These are phyloP conservation scores for button mushroom (Agaricus bisporus) DNA, from an alignment of 768 basidiomycete genomes.

Conservation along the genomic window DNA sequence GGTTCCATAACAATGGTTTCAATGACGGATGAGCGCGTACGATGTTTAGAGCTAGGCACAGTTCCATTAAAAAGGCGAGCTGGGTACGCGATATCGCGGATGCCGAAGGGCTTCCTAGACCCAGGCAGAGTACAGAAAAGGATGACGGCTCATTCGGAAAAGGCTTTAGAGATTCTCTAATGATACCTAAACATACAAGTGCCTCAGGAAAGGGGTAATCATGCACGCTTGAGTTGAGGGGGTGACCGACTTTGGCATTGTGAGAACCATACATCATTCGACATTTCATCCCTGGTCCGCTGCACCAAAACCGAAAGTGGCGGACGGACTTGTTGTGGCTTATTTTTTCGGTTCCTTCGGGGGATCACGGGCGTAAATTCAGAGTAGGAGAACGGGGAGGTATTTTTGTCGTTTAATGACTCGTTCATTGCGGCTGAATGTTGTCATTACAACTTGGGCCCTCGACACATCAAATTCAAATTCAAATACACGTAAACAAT, in stretches of 20 bases:
- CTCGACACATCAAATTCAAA: neutral
- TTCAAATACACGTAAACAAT: conserved; percentile 9
- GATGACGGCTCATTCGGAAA: conserved; percentile 18
- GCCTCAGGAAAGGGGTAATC: conserved; percentile 4
- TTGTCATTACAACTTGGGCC: no score
- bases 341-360: conserved; percentile 48
- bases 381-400: conserved; percentile 37
- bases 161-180: conserved; percentile 26
- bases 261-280: conserved; percentile 46
- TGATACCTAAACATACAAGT: conserved; percentile 23
- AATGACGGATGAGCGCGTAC: conserved; percentile 33
- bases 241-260: conserved; percentile 21
- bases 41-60: conserved; percentile 48
- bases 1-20: conserved; percentile 7
- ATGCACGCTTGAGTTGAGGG: neutral
- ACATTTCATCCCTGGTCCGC: conserved; percentile 39
- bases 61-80: conserved; percentile 56
- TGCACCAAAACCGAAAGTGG: conserved; percentile 34
- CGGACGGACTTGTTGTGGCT: conserved; percentile 20
- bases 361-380: conserved; percentile 46
- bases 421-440: conserved; percentile 14
- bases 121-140: conserved; percentile 54
- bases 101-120: conserved; percentile 63
- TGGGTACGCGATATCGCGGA: conserved; percentile 62
- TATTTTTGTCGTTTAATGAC: conserved; percentile 1